Conservation (phyloP, 73 alveolate genomes). For the Strombidium stylifer region DNA sequence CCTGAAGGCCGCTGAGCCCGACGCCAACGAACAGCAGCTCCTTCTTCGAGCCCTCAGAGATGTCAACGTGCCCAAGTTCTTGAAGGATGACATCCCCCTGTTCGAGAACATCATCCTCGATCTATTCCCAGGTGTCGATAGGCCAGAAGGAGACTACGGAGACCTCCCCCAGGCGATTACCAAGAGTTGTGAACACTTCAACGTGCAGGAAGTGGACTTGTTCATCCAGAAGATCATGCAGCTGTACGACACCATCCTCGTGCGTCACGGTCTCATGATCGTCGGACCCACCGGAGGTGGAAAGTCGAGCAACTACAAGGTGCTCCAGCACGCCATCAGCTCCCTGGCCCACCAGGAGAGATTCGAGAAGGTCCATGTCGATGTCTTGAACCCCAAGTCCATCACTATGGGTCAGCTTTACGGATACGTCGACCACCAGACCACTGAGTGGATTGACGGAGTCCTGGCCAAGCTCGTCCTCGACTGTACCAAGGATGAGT, state of each 20-base stretch:
- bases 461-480: slow-evolving; percentile 77
- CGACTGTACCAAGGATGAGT: slow-evolving; percentile 74
- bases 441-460: slow-evolving; percentile 91
- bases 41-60: slow-evolving; percentile 97
- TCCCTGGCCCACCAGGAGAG: slow-evolving; percentile 69
- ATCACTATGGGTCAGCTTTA: slow-evolving; percentile 84
- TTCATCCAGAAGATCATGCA: slow-evolving; percentile 95
- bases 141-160: slow-evolving; percentile 89
- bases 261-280: slow-evolving; percentile 99
- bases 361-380: slow-evolving; percentile 73
- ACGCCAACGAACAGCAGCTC: slow-evolving; percentile 92
- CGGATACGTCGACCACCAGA: slow-evolving; percentile 78
- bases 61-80: slow-evolving; percentile 96
- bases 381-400: slow-evolving; percentile 82
- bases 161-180: slow-evolving; percentile 72
- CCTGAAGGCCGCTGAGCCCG: slow-evolving; percentile 89
- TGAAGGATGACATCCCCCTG: slow-evolving; percentile 84
- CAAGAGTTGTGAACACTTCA: slow-evolving; percentile 71
- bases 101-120: slow-evolving; percentile 82
- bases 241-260: slow-evolving; percentile 97
- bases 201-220: slow-evolving; percentile 88
- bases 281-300: slow-evolving; percentile 99
- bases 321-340: slow-evolving; percentile 90
- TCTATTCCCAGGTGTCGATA: slow-evolving; percentile 88
- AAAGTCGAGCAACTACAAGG: slow-evolving; percentile 96